Evolutionary conservation across 768 basidiomycete genomes (phyloP).

Genomic region (Xanthoconium stramineum): DNA sequence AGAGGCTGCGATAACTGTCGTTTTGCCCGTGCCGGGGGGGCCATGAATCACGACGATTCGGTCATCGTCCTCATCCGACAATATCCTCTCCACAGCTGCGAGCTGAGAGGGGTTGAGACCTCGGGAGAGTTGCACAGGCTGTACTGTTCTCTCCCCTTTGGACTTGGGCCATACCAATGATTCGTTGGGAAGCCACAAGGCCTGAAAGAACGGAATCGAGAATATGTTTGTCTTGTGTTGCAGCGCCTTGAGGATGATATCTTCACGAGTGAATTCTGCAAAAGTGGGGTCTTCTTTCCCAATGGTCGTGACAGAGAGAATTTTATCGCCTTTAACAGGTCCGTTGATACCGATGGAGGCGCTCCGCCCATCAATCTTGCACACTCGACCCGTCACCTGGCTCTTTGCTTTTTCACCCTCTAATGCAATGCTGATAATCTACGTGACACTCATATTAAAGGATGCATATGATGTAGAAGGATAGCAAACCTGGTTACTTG

Average conservation of each 20-base stretch:
- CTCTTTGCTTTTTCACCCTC: background rate
- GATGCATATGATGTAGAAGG: background rate
- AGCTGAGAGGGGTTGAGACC: constrained; percentile 29
- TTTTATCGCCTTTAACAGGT: constrained; percentile 12
- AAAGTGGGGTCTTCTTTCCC: constrained; percentile 54
- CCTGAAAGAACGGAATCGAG: constrained; percentile 23
- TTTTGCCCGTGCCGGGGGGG: constrained; percentile 45
- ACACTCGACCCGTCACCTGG: constrained; percentile 20
- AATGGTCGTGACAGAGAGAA: constrained; percentile 42
- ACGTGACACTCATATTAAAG: background rate
- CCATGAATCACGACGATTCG: constrained; percentile 31
- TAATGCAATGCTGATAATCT: constrained; percentile 23
- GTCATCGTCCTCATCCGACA: constrained; percentile 22
- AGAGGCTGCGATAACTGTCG: constrained; percentile 39
- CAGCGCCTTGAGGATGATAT: constrained; percentile 22
- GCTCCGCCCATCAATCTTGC: constrained; percentile 35
- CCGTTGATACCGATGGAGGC: constrained; percentile 30
- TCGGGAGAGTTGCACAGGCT: background rate
- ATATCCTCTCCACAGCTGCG: constrained; percentile 27
- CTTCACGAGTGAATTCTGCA: constrained; percentile 42
- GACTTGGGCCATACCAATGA: constrained; percentile 14
- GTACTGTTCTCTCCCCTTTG: background rate
- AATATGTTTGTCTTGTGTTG: constrained; percentile 16
- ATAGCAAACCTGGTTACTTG: constrained; percentile 38
- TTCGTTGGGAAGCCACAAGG: constrained; percentile 27